Base-by-base conservation (phyloP, 1,284 basidiomycete genomes). In the Tilletia caries region DNA sequence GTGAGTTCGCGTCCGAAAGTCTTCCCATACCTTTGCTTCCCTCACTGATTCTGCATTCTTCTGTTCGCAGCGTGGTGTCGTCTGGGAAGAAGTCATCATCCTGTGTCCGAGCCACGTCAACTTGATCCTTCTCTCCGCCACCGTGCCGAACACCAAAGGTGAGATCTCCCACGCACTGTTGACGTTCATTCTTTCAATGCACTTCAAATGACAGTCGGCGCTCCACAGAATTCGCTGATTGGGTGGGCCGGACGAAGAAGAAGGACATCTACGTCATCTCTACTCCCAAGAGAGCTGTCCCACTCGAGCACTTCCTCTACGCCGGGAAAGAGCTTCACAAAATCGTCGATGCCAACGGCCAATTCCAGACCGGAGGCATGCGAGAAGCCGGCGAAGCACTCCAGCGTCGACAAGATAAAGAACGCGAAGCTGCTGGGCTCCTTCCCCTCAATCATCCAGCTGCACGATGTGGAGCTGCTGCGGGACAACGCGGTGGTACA, bases 21-120 rank as follows among this genome's bases (percentile, higher is more conserved):
- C 2, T 12, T 41, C 15, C 37, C 10, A 41, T 15, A 18, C 18
- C 29, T 13, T 34, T 5, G 58, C 2, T 3, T 15, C 18, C 20
- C 10, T 3, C 20, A 2, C 15, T 33, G 10, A 37, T 33, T 70
- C 60, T 62, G 18, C 0, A 18, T 67, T n/a, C 68, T 41, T 41
- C 4, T 18, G 5, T 62, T 15, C 27, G n/a, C 78, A 96, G 93
- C 88, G 96, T 81, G 96, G 96, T 66, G 96, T 99, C 12, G 96
- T 99, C 18, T 99, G 96, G 96, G 96, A 99, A 84, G 96, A 99
- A 85, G 96, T 98, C 41, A 99, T 99, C 75, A 99, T 99, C 44
- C 71, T 83, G 1, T 77, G 78, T 33, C 81, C 82, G 4, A 73
- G 76, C 67, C 81, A 83, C 67, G 76, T 82, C 71, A 83, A 76